Evolutionary conservation across 768 basidiomycete species (phyloP).

Genomic region (Thelephora ganbajun): DNA sequence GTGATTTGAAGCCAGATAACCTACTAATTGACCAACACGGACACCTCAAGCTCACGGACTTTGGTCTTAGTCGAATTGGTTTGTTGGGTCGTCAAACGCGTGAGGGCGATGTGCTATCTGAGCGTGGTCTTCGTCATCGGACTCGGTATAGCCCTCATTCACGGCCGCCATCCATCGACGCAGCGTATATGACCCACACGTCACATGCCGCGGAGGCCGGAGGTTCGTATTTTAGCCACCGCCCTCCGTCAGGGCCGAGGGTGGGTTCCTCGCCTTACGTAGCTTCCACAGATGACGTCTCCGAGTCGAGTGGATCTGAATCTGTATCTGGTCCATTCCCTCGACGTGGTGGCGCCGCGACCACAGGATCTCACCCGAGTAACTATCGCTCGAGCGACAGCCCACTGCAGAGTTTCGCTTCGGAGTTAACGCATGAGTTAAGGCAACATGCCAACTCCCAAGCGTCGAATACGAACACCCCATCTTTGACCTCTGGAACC

Average conservation of each 20-base stretch:
- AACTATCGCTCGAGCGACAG: conserved; percentile 43
- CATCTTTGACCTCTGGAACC: conserved; percentile 25
- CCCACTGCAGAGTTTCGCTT: conserved; percentile 77
- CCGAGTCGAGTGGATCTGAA: conserved; percentile 83
- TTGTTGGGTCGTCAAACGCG: conserved; percentile 93
- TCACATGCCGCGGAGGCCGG: conserved; percentile 31
- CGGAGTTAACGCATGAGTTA: conserved; percentile 70
- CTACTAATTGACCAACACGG: conserved; percentile 93
- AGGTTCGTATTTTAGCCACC: conserved; percentile 73
- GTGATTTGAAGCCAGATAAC: conserved; percentile 97
- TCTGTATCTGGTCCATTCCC: conserved; percentile 43
- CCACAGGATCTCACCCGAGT: conserved; percentile 14
- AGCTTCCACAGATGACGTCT: conserved; percentile 62
- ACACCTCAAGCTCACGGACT: conserved; percentile 96
- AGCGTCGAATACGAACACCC: conserved; percentile 12
- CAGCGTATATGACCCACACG: conserved; percentile 64
- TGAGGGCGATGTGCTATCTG: conserved; percentile 28
- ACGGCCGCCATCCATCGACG: conserved; percentile 71
- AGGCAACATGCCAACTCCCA: conserved; percentile 57
- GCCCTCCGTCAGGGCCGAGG: conserved; percentile 45
- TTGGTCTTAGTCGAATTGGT: conserved; percentile 93
- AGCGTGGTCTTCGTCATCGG: conserved; percentile 22
- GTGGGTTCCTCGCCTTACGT: conserved; percentile 53
- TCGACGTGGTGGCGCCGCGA: conserved; percentile 24
- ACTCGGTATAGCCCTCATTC: conserved; percentile 55